Evolutionary conservation across 2,329 filamentous ascomycete genomes (phyloP), one percentile per base, ranked within the genome.

Genomic region (Stachybotrys chartarum): DNA sequence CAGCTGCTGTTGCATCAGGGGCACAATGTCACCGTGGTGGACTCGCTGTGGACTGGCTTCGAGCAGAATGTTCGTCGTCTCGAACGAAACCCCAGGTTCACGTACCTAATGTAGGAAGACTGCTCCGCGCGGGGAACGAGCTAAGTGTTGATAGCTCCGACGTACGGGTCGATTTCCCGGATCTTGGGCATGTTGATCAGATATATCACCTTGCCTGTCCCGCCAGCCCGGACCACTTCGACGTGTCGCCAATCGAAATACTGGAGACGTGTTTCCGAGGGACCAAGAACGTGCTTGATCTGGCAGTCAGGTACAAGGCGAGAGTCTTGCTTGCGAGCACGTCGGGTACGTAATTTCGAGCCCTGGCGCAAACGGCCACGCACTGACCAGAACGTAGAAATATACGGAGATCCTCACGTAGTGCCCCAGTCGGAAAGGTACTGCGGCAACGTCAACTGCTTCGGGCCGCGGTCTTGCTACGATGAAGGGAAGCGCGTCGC

Each of bases 401-500:
- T 48, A 17, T 59, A 57, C 46, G 57, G 57, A 14, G 53, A 59
- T 24, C 55, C 57, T 7, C 17, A 51, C 32, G 45, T 57, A 11
- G 32, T 30, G 16, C 57, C 18, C 50, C 60, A 60, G 39, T 14
- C 57, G 5, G 61, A 72, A 59, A 61, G 57, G 0, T 74, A 75
- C 53, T 67, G 69, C 59, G 72, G 72, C 7, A 71, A 75, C 45
- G 72, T 74, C 17, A 75, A 74, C 53, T 68, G 69, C 46, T 70
- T 73, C 56, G 72, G 72, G 1, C 68, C 71, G 0, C 66, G 72
- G 1, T 65, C 72, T 1, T 75, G 72, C 58, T 75, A 74, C 45
- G 72, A 75, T 51, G 72, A 75, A 59, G 72, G 72, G 3, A 75
- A 75, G 54, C 63, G 72, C 16, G 68, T 69, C 2, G 65, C 68